These are phyloP conservation scores for Nyctanthes arbortristis DNA, from an alignment of 257 asterid species.

Conservation along the genomic window DNA sequence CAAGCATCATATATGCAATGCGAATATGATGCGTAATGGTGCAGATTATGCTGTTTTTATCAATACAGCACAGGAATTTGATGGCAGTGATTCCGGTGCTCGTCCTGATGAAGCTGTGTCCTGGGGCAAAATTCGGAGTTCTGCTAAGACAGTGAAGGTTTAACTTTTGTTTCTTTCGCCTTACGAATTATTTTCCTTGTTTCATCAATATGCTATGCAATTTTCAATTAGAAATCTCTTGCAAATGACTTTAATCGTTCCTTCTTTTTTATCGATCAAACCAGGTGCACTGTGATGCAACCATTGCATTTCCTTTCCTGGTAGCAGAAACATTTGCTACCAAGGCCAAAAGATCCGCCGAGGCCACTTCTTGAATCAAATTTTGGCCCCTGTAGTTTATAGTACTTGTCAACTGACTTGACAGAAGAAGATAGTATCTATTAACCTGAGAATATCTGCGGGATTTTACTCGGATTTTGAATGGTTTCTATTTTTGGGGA, in stretches of 20 bases:
- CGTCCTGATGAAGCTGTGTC: conserved; percentile 97
- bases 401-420: neutral
- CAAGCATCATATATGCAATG: conserved; percentile 94
- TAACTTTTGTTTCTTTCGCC: neutral
- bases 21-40: conserved; percentile 96
- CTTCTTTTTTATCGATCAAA: conserved; percentile 12
- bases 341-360: conserved; percentile 21
- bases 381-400: conserved; percentile 1
- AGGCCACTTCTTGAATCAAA: conserved; percentile 24
- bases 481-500: too few species aligned
- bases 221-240: neutral
- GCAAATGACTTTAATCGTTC: too few species aligned
- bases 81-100: conserved; percentile 99
- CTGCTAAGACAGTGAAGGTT: conserved; percentile 94
- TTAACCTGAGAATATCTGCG: neutral
- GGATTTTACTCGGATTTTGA: neutral
- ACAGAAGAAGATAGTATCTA: neutral
- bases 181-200: neutral
- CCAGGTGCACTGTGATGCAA: conserved; percentile 96
- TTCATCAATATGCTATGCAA: neutral
- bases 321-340: conserved; percentile 91
- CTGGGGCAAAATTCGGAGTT: conserved; percentile 94
- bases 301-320: conserved; percentile 83
- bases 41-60: conserved; percentile 88
- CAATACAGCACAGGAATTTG: conserved; percentile 93